Conservation (phyloP, 1,284 basidiomycete species). For the Naganishia liquefaciens region DNA sequence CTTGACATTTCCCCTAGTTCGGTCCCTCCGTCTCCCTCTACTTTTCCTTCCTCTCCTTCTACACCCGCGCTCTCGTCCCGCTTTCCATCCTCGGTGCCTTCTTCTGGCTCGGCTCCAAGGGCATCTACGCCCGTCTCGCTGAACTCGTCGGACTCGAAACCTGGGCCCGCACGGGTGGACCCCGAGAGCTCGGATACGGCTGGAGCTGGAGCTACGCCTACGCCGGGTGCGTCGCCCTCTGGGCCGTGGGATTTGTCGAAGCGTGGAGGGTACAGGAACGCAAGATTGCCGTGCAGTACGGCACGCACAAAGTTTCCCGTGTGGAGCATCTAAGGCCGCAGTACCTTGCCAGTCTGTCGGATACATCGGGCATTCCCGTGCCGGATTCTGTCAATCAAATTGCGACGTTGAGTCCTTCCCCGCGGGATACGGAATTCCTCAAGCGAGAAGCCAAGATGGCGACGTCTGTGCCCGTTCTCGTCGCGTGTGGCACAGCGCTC, state of each 20-base stretch:
- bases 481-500: constrained; percentile 71
- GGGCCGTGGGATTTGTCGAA: constrained; percentile 83
- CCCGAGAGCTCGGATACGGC: constrained; percentile 21
- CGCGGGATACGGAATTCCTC: constrained; percentile 58
- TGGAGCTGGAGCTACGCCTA: constrained; percentile 57
- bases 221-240: constrained; percentile 71
- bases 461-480: constrained; percentile 74
- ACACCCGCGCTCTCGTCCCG: constrained; percentile 73
- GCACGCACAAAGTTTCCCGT: constrained; percentile 65
- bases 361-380: constrained; percentile 24
- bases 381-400: constrained; percentile 21
- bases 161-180: constrained; percentile 29
- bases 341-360: constrained; percentile 53
- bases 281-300: constrained; percentile 75
- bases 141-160: constrained; percentile 29
- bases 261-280: constrained; percentile 83
- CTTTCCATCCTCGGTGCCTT: constrained; percentile 47
- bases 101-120: constrained; percentile 39
- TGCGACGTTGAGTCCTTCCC: constrained; percentile 48
- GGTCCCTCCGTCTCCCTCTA: constrained; percentile 87
- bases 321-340: constrained; percentile 75
- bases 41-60: constrained; percentile 81
- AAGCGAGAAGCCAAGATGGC: constrained; percentile 72
- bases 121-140: constrained; percentile 27
- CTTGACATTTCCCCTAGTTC: constrained; percentile 61